Base-by-base conservation (phyloP, 306 rosid species). In the Lotus japonicus region DNA sequence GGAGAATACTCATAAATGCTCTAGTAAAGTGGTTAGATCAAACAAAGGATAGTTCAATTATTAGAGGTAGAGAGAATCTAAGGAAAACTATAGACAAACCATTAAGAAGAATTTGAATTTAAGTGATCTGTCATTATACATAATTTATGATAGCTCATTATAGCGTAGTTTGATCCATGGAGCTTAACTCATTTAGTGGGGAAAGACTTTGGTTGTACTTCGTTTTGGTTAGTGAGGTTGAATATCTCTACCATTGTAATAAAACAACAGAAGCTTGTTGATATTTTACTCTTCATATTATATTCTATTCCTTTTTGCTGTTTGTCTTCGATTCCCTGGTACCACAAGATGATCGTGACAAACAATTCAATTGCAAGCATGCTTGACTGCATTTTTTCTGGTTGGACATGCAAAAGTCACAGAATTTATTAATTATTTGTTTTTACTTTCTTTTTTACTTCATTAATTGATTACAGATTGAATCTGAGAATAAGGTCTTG, bases 401-500 rank as follows among this genome's bases (percentile, higher is more conserved):
- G 58, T 58, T 50, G 17, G 44, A 36, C 69, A 41, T 17, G 28
- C 51, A 43, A 33, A 15, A 63, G 13, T 15, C 5, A 19, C 36
- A 38, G 36, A 50, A 23, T 59, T 72, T n/a, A 36, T 51, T 58
- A 38, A 13, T 65, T 46, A 14, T 39, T 16, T 42, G n/a, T 8
- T 1, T 10, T n/a, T n/a, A n/a, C 56, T 61, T 73, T 2, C 11
- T 66, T 64, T 58, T 62, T 60, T 36, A 64, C 31, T 64, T 76
- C 21, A 19, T 66, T 53, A 16, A 71, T 41, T 71, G 74, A 42
- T 45, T 67, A 75, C 90, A 92, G 98, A 81, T 80, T 80, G 98
- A 90, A 76, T 86, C 84, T 18, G 79, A 67, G 74, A 88, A 86
- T 70, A 83, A 88, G 85, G 97, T 85, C 2, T 28, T 83, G 53